A percentile compares a stretch with the other conserved stretches of the same genome.
Conservation (phyloP, 495 filamentous ascomycete species). For the Pseudomonodictys pantanalensis region DNA sequence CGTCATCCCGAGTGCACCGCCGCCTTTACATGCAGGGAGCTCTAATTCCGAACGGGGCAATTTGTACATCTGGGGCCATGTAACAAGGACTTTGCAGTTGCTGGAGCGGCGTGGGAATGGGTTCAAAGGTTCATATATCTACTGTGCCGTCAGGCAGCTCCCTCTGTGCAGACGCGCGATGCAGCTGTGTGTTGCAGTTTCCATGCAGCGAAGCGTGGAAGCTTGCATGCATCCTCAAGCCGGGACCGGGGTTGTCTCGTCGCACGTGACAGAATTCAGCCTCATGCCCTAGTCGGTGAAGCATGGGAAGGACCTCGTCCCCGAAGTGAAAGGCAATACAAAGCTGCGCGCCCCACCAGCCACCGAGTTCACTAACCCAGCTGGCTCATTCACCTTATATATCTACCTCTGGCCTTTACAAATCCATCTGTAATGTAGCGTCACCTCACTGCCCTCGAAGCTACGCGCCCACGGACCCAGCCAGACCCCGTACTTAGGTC, state of each 20-base stretch:
- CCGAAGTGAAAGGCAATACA: neutral
- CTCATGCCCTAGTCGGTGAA: neutral
- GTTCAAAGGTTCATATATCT: too few species aligned
- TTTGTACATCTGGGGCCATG: neutral
- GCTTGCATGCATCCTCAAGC: neutral
- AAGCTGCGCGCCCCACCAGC: neutral
- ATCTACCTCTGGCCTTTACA: neutral
- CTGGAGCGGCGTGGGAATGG: too few species aligned
- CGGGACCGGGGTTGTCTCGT: neutral
- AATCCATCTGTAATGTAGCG: neutral
- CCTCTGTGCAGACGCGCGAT: too few species aligned
- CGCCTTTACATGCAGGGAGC: neutral
- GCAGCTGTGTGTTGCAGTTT: too few species aligned
- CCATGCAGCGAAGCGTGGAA: neutral
- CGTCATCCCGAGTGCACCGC: neutral
- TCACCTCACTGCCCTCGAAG: too few species aligned
- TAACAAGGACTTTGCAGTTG: too few species aligned
- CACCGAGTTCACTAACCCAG: neutral
- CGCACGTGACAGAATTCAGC: neutral
- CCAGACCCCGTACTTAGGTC: too few species aligned
- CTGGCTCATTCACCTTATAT: neutral
- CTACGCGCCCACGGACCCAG: too few species aligned
- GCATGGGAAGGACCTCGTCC: too few species aligned
- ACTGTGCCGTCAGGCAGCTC: too few species aligned
- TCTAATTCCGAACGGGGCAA: neutral